Evolutionary conservation across 257 asterid species (phyloP).

Genomic region (Rehmannia glutinosa): DNA sequence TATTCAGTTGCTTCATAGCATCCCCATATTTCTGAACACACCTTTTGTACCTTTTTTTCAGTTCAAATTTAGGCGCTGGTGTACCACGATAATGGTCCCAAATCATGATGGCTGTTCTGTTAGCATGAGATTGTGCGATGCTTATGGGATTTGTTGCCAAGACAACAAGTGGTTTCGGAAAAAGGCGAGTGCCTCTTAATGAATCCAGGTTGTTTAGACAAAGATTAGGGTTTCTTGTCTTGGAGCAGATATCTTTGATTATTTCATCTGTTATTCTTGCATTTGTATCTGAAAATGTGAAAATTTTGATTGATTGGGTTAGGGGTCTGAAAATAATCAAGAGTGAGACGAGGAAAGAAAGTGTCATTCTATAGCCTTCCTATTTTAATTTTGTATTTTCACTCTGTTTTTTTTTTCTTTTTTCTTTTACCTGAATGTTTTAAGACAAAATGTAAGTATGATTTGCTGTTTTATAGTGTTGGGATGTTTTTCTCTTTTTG

Average conservation of each 20-base stretch:
- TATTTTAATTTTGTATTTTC: too few relatives aligned
- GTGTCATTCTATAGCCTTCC: not conserved
- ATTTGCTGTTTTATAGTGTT: not conserved
- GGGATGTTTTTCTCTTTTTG: not conserved
- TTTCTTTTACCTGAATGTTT: too few relatives aligned
- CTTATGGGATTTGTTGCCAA: not conserved
- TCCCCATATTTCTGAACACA: not conserved
- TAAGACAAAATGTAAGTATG: not conserved
- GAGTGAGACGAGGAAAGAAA: not conserved
- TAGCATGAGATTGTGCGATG: not conserved
- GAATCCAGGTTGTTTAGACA: not conserved
- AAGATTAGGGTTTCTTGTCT: not conserved
- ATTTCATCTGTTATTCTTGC: not conserved
- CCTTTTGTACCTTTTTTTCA: not conserved
- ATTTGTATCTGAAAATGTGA: not conserved
- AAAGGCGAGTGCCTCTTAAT: not conserved
- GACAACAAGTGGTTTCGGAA: not conserved
- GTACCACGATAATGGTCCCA: not conserved
- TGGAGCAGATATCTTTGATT: not conserved
- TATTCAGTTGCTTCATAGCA: not conserved
- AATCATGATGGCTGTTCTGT: not conserved
- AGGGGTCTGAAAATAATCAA: not conserved
- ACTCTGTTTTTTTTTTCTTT: too few relatives aligned
- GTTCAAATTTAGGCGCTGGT: not conserved
- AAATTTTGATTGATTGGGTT: not conserved